Evolutionary conservation across 495 filamentous ascomycete species (phyloP), one percentile per base, ranked within the genome.

Genomic region (Penicillium waksmanii): DNA sequence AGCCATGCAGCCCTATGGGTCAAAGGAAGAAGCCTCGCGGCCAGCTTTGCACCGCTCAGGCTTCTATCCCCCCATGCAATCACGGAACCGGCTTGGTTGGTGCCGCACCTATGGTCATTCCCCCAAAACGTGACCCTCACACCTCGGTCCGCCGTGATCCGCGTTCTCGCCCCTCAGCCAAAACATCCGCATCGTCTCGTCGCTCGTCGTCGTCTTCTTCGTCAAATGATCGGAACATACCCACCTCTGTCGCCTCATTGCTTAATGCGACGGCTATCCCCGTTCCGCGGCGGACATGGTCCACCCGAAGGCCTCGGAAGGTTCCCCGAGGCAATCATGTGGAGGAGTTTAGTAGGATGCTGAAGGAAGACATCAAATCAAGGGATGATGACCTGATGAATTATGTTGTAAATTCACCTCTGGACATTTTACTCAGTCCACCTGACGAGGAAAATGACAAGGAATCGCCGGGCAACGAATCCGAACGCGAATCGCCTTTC

Each of bases 391-490:
- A 58, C 36, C 46, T 68, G 40, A 56, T 74, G 42, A 70, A 66
- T 36, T 64, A 73, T 17, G 48, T 64, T 2, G 66, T 61, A 12
- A 78, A 74, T 56, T 70, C 73, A 9, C 59, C 73, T 38, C 63
- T 80, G 15, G 78, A 80, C 42, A 56, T 80, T 27, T 64, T 84
- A 3, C 70, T 84, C 31, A 80, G 75, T 31, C 77, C 80, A 6
- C 80, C 79, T 0, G 74, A 79, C 18, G 68, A 72, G n/a, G 73
- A 80, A 4, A 60, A 57, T n/a, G 76, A 79, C 8, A 68, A 66
- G 35, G 63, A 66, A 17, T 53, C 70, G 5, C 51, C 64, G 31
- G 71, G 55, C 33, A 75, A 74, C 52, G 76, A 81, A n/a, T 70
- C 64, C 6, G 78, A 76, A n/a, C 57, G 67, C 17, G 78, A 75